Percentiles rank a stretch among this genome's conserved stretches.
These are phyloP conservation scores for Boechera retrofracta DNA, from an alignment of 345 rosid species.

Conservation along the genomic window DNA sequence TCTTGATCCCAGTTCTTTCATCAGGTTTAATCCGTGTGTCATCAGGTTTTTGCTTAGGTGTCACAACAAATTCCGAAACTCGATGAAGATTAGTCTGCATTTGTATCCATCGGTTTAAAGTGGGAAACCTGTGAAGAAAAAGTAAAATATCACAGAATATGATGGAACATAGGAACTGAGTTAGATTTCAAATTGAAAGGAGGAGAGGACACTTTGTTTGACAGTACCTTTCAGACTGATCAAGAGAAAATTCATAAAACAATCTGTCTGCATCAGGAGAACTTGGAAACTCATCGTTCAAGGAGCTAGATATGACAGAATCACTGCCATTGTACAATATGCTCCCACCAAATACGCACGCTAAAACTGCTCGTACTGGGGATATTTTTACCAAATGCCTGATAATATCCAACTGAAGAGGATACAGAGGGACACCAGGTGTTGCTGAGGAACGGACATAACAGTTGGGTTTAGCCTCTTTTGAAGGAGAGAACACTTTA, in stretches of 20 bases:
- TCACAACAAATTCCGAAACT: conserved; percentile 89
- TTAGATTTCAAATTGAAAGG: conserved; percentile 22
- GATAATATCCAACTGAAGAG: conserved; percentile 89
- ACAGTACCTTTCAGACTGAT: conserved; percentile 93
- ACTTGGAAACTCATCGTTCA: conserved; percentile 62
- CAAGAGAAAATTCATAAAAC: conserved; percentile 97
- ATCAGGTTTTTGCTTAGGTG: conserved; percentile 60
- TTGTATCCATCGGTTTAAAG: conserved; percentile 97
- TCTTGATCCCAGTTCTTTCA: conserved; percentile 68
- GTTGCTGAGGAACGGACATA: conserved; percentile 71
- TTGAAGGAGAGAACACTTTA: conserved; percentile 72
- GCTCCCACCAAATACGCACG: conserved; percentile 96
- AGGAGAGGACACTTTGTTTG: conserved; percentile 23
- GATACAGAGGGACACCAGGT: conserved; percentile 81
- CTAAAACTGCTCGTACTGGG: conserved; percentile 91
- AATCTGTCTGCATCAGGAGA: conserved; percentile 74
- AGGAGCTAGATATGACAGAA: conserved; percentile 69
- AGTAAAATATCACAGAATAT: conserved; percentile 16
- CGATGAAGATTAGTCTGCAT: conserved; percentile 96
- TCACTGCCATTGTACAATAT: conserved; percentile 76
- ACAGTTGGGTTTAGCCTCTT: conserved; percentile 78
- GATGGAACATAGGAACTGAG: conserved; percentile 32
- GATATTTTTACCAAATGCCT: conserved; percentile 93
- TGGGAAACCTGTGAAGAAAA: conserved; percentile 71
- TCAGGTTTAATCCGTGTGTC: conserved; percentile 60